These are phyloP conservation scores for Colletotrichum sp. DNA, from an alignment of 2,329 filamentous ascomycete genomes.

Conservation along the genomic window DNA sequence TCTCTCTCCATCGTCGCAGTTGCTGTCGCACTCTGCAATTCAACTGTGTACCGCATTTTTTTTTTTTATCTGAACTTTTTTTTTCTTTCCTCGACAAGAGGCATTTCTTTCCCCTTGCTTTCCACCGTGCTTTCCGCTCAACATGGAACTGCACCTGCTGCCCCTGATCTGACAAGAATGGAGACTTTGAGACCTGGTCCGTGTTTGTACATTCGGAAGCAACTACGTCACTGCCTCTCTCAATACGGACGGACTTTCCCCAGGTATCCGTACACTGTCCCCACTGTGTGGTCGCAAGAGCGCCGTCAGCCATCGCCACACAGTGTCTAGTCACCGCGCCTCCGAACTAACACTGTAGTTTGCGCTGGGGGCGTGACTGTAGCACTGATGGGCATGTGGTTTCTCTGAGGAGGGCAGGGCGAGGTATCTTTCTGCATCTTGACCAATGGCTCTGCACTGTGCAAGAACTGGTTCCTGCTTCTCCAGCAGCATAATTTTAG, in stretches of 20 bases:
- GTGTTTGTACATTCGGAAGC: not conserved
- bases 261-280: slow-evolving; percentile 10
- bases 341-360: not conserved
- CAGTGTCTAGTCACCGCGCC: not conserved
- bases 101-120: not conserved
- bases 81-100: not conserved
- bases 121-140: not conserved
- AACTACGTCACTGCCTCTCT: slow-evolving; percentile 8
- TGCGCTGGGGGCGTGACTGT: not conserved
- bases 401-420: not conserved
- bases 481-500: not conserved
- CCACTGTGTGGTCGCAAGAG: slow-evolving; percentile 1
- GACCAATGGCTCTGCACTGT: not conserved
- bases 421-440: not conserved
- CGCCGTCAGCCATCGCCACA: not conserved
- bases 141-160: not conserved
- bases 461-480: not conserved
- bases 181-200: not conserved
- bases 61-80: not conserved
- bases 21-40: not conserved
- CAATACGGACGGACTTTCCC: slow-evolving; percentile 11
- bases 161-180: not conserved
- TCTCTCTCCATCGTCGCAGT: slow-evolving; percentile 9
- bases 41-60: not conserved
- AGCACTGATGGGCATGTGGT: not conserved